Percentiles rank a stretch among this genome's conserved stretches.
Conservation (phyloP, 2,329 filamentous ascomycete species). For the Ophiostoma angusticollis region DNA sequence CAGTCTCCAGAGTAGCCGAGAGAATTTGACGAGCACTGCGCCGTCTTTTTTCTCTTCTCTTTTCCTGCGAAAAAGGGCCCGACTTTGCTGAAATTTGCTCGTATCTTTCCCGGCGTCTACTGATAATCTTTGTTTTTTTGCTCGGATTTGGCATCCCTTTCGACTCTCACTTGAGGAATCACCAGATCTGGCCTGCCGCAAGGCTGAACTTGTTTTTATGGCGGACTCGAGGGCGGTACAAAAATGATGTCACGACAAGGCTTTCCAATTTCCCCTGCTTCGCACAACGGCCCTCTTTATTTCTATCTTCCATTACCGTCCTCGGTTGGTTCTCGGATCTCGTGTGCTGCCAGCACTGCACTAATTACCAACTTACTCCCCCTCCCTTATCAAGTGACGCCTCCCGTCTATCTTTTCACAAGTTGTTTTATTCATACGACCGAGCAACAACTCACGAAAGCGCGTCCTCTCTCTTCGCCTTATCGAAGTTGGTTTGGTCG, state of each 20-base stretch:
- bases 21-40: slow-evolving; percentile 8
- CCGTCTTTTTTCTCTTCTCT: neutral
- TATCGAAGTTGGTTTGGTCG: slow-evolving; percentile 8
- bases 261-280: slow-evolving; percentile 9
- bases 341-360: neutral
- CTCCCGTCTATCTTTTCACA: slow-evolving; percentile 1
- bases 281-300: slow-evolving; percentile 1
- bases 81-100: slow-evolving; percentile 7
- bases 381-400: neutral
- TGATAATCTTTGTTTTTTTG: slow-evolving; percentile 26
- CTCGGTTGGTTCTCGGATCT: neutral
- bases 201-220: slow-evolving; percentile 36
- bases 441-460: slow-evolving; percentile 6
- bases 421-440: slow-evolving; percentile 2
- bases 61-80: neutral
- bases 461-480: neutral
- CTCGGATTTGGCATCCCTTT: slow-evolving; percentile 38
- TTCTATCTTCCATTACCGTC: slow-evolving; percentile 1
- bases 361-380: neutral
- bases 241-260: slow-evolving; percentile 28
- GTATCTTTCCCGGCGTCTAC: slow-evolving; percentile 12
- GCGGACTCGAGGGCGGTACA: slow-evolving; percentile 29
- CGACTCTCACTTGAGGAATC: slow-evolving; percentile 29
- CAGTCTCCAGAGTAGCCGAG: slow-evolving; percentile 36
- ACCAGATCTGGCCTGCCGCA: slow-evolving; percentile 52